These are phyloP conservation scores for Colletotrichum costaricense DNA, from an alignment of 2,329 filamentous ascomycete species.

Conservation along the genomic window DNA sequence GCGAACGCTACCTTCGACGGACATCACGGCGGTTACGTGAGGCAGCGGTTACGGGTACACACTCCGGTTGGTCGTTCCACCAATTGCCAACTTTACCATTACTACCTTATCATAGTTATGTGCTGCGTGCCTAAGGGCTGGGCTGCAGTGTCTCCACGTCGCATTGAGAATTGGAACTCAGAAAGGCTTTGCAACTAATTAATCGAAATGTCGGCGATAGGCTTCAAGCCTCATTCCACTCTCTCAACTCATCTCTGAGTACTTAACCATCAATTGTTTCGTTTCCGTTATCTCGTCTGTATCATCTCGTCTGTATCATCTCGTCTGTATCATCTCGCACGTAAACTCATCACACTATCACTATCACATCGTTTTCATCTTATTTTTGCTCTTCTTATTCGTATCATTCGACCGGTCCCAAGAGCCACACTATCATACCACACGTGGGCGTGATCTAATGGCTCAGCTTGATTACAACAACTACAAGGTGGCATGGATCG, in stretches of 20 bases:
- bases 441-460: neutral
- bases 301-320: neutral
- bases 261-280: neutral
- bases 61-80: neutral
- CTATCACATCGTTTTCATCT: neutral
- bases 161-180: neutral
- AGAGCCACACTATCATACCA: neutral
- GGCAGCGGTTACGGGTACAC: neutral
- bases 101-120: neutral
- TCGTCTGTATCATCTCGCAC: neutral
- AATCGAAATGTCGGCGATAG: too few species aligned
- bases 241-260: too few species aligned
- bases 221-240: too few species aligned
- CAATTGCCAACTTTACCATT: neutral
- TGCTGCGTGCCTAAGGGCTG: neutral
- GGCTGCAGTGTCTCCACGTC: neutral
- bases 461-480: neutral
- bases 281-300: neutral
- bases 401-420: neutral
- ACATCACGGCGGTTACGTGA: neutral
- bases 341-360: neutral
- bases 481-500: constrained; percentile 51
- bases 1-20: neutral
- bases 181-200: neutral
- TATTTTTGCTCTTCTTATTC: neutral